Evolutionary conservation across 2,329 filamentous ascomycete genomes (phyloP), one percentile per base, ranked within the genome.

Genomic region (Penicillium thymicola): DNA sequence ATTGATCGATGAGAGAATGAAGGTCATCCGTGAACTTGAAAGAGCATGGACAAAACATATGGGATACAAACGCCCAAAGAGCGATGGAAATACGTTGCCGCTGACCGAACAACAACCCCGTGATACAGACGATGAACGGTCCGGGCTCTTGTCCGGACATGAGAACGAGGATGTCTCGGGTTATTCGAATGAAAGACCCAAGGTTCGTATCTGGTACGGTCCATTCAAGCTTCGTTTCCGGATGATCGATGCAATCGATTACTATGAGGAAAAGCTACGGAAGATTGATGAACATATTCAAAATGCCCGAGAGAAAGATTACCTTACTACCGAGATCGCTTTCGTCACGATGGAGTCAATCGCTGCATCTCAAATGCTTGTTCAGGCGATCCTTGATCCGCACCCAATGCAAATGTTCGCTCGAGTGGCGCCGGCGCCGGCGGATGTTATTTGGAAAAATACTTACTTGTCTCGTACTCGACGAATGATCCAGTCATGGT

Each of bases 331-430:
- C 0, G 88, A 93, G 47, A 82, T 95, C 58, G 95, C 95, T 1
- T 97, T 99, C 72, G 90, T 99, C 38, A 97, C 94, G 0, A 95
- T 99, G 91, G 90, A 97, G 76, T 94, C 91, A 4, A 94, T 96
- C 48, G 90, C 92, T 14, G 88, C 92, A 21, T 85, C 84, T 61
- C 94, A 99, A 77, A 96, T 97, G 92, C 90, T 92, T 25, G 90
- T 96, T 42, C 94, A 99, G 74, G 92, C 94, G 4, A 87, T 96
- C 11, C 85, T 99, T 51, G 93, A 97, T 69, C 92, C 94, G 4
- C 88, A 89, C 11, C 94, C 95, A 0, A 87, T 92, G 56, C 88
- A 89, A 58, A 82, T 99, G 6, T 79, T 96, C 52, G 92, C 93
- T 9, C 92, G 91, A 58, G 83, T 89, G 28, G 92, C 93, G 3